phyloP scores from a whole-genome alignment of 208 protist genomes.

The Trypanosoma caninum region DNA sequence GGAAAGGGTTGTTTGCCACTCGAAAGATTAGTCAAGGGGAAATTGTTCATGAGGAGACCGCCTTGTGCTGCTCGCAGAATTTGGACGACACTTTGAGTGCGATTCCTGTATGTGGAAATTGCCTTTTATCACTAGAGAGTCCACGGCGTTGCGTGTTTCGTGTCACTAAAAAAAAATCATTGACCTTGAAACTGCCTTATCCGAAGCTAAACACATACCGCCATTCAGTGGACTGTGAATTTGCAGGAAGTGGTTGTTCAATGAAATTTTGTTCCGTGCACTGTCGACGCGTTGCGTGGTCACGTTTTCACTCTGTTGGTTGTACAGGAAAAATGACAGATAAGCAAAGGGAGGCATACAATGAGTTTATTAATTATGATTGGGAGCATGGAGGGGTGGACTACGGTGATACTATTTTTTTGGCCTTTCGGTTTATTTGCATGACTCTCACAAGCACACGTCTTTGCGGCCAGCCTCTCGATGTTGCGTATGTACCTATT shows the following conservation, averaged over 20 bases:
- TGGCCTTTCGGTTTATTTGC: slow-evolving; percentile 52
- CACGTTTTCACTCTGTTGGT: slow-evolving; percentile 35
- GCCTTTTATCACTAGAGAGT: slow-evolving; percentile 60
- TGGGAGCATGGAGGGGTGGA: slow-evolving; percentile 66
- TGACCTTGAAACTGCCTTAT: slow-evolving; percentile 33
- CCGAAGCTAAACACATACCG: slow-evolving; percentile 17
- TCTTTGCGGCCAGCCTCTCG: slow-evolving; percentile 23
- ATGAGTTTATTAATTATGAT: slow-evolving; percentile 32
- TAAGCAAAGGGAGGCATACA: slow-evolving; percentile 32
- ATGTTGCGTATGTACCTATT: slow-evolving; percentile 36
- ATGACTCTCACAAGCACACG: slow-evolving; percentile 38
- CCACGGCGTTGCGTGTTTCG: slow-evolving; percentile 37
- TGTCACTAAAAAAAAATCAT: slow-evolving; percentile 28
- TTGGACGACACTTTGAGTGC: slow-evolving; percentile 44
- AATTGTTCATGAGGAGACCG: slow-evolving; percentile 60
- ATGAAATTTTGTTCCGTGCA: slow-evolving; percentile 52
- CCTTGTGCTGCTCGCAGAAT: slow-evolving; percentile 73
- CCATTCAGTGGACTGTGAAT: slow-evolving; percentile 33
- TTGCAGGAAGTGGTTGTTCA: slow-evolving; percentile 36
- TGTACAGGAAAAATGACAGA: slow-evolving; percentile 44
- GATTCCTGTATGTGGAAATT: slow-evolving; percentile 50
- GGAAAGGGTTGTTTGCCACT: slow-evolving; percentile 55
- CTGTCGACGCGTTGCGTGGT: slow-evolving; percentile 48
- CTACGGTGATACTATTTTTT: slow-evolving; percentile 64
- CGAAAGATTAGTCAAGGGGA: slow-evolving; percentile 30